Percentiles rank a stretch among this genome's conserved stretches.
These are phyloP conservation scores for Annulohypoxylon moriforme DNA, from an alignment of 495 filamentous ascomycete species.

Conservation along the genomic window DNA sequence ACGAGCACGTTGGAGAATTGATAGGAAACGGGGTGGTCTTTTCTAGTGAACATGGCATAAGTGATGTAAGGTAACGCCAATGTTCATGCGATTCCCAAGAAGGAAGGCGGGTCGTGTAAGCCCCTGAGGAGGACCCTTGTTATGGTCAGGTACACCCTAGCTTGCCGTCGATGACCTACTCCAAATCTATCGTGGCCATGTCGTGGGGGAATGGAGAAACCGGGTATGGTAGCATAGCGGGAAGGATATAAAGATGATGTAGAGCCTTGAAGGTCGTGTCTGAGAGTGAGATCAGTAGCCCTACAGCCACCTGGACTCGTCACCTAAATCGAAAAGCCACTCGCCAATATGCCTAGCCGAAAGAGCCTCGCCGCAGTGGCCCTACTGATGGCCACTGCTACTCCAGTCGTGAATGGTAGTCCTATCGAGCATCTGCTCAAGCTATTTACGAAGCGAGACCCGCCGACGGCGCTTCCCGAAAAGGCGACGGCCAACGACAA, in stretches of 20 bases:
- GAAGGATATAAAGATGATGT: slow-evolving; percentile 15
- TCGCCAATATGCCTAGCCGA: slow-evolving; percentile 45
- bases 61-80: slow-evolving; percentile 23
- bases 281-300: slow-evolving; percentile 4
- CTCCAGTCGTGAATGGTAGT: slow-evolving; percentile 27
- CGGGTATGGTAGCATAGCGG: neutral
- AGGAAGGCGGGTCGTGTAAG: slow-evolving; percentile 41
- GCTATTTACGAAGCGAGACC: slow-evolving; percentile 34
- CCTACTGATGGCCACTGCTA: slow-evolving; percentile 43
- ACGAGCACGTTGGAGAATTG: slow-evolving; percentile 34
- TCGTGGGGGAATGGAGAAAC: slow-evolving; percentile 11
- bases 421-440: slow-evolving; percentile 34
- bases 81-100: slow-evolving; percentile 43
- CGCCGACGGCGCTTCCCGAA: slow-evolving; percentile 53
- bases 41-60: slow-evolving; percentile 11
- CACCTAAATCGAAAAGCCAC: slow-evolving; percentile 6
- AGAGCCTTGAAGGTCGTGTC: neutral
- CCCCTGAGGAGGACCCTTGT: slow-evolving; percentile 31
- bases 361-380: slow-evolving; percentile 51
- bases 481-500: slow-evolving; percentile 55
- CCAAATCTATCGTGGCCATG: slow-evolving; percentile 11
- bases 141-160: slow-evolving; percentile 18
- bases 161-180: slow-evolving; percentile 14
- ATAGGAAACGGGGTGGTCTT: slow-evolving; percentile 18
- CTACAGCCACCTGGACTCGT: slow-evolving; percentile 10